These are phyloP conservation scores for Raffaelea albimanens DNA, from an alignment of 2,329 filamentous ascomycete genomes.

Conservation along the genomic window DNA sequence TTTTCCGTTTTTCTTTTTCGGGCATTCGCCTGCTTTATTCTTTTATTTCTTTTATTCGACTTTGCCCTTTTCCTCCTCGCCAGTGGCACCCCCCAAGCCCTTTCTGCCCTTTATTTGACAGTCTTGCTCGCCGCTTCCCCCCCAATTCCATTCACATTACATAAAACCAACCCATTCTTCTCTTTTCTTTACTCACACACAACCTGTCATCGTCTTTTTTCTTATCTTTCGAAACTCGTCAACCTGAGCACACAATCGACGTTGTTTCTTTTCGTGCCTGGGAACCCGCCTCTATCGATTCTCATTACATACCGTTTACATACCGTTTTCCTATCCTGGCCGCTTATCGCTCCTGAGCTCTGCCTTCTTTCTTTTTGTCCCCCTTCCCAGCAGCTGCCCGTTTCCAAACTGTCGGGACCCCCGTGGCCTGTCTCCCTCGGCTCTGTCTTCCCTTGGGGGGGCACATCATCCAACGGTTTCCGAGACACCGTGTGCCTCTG, in stretches of 20 bases:
- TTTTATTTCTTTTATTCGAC: too few species aligned
- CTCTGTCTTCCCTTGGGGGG: background rate
- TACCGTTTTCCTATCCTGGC: constrained; percentile 6
- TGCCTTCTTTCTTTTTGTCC: constrained; percentile 1
- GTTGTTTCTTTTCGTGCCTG: constrained; percentile 9
- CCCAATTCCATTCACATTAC: constrained; percentile 32
- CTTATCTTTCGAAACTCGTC: constrained; percentile 23
- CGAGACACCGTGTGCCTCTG: background rate
- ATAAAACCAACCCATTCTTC: constrained; percentile 35
- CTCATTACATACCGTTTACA: constrained; percentile 11
- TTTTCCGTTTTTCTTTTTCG: background rate
- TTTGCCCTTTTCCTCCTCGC: too few species aligned
- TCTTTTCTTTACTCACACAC: constrained; percentile 30
- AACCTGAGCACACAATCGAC: constrained; percentile 10
- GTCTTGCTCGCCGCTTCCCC: constrained; percentile 4
- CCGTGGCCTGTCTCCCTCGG: background rate
- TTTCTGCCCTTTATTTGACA: constrained; percentile 6
- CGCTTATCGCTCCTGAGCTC: constrained; percentile 2
- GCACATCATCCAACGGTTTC: background rate
- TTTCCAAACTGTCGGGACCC: constrained; percentile 10
- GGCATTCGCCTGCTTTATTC: background rate
- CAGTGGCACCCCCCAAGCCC: constrained; percentile 8
- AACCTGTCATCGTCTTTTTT: constrained; percentile 28
- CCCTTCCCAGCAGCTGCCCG: constrained; percentile 3
- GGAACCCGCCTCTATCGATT: constrained; percentile 8